A percentile compares a stretch with the other conserved stretches of the same genome.
Conservation (phyloP, 2,329 filamentous ascomycete genomes). For the Fusarium lyarnte region DNA sequence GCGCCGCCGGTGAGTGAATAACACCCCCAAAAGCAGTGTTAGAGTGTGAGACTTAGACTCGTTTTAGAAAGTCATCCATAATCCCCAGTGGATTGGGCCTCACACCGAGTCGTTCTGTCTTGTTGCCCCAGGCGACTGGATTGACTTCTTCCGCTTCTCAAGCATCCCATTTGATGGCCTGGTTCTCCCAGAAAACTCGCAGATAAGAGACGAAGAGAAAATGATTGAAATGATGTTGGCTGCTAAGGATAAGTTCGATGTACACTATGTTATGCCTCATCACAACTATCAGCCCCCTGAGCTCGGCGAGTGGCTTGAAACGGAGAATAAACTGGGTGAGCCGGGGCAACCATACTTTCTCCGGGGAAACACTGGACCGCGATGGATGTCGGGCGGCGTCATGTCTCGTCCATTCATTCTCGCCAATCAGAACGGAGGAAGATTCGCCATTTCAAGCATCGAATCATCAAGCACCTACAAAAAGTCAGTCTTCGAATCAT, state of each 20-base stretch:
- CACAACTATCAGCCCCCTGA: not conserved
- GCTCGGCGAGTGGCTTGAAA: not conserved
- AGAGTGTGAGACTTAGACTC: too few species aligned
- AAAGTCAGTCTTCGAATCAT: not conserved
- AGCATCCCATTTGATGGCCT: not conserved
- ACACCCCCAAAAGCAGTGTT: too few species aligned
- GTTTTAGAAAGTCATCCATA: not conserved
- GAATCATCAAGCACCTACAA: not conserved
- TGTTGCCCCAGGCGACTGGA: not conserved
- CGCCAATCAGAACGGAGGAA: fast-evolving
- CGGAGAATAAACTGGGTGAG: not conserved
- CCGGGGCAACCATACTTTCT: not conserved
- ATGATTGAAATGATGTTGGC: not conserved
- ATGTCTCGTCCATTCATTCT: not conserved
- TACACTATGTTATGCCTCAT: not conserved
- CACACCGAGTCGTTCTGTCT: not conserved
- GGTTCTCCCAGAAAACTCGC: not conserved
- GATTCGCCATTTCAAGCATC: not conserved
- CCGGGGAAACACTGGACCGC: not conserved
- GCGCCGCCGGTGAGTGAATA: not conserved
- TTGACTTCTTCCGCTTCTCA: not conserved
- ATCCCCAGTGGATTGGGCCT: not conserved
- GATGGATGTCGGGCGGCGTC: not conserved
- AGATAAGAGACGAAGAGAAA: not conserved
- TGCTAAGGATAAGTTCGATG: not conserved